A percentile compares a stretch with the other conserved stretches of the same genome.
phyloP scores from a whole-genome alignment of 2,329 filamentous ascomycete genomes.

The Clarireedia monteithiana region DNA sequence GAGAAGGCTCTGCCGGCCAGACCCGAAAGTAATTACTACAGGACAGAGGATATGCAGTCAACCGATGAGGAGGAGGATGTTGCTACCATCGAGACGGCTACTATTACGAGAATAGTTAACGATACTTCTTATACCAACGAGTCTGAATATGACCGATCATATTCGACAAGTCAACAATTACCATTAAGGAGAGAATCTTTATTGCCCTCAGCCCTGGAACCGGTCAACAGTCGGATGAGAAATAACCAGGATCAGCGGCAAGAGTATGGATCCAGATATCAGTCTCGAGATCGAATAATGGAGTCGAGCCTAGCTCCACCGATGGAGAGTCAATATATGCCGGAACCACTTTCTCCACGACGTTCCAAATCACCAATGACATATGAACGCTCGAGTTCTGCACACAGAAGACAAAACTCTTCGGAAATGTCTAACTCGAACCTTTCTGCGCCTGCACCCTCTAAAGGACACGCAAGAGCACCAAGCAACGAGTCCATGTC shows the following conservation, averaged over 20 bases:
- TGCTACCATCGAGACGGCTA: slow-evolving; percentile 44
- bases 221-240: slow-evolving; percentile 23
- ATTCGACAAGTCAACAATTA: slow-evolving; percentile 21
- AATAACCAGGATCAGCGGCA: slow-evolving; percentile 22
- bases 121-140: slow-evolving; percentile 26
- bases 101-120: slow-evolving; percentile 43
- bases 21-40: slow-evolving; percentile 55
- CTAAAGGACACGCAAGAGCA: slow-evolving; percentile 43
- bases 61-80: slow-evolving; percentile 36
- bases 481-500: slow-evolving; percentile 76
- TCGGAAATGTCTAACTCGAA: not conserved
- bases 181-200: slow-evolving; percentile 30
- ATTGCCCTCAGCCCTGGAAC: slow-evolving; percentile 25
- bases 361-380: slow-evolving; percentile 43
- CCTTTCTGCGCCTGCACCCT: slow-evolving; percentile 24
- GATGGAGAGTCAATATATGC: slow-evolving; percentile 55
- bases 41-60: slow-evolving; percentile 30
- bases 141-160: slow-evolving; percentile 17
- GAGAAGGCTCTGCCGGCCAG: slow-evolving; percentile 71
- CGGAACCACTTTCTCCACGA: slow-evolving; percentile 62
- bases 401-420: slow-evolving; percentile 23
- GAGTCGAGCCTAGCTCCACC: slow-evolving; percentile 37
- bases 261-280: slow-evolving; percentile 1
- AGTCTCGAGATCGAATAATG: not conserved
- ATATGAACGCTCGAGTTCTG: slow-evolving; percentile 26